Percentiles rank a stretch among this genome's conserved stretches.
Evolutionary conservation across 352 stramenopile species (phyloP).

Genomic region (Phytophthora citrophthora): DNA sequence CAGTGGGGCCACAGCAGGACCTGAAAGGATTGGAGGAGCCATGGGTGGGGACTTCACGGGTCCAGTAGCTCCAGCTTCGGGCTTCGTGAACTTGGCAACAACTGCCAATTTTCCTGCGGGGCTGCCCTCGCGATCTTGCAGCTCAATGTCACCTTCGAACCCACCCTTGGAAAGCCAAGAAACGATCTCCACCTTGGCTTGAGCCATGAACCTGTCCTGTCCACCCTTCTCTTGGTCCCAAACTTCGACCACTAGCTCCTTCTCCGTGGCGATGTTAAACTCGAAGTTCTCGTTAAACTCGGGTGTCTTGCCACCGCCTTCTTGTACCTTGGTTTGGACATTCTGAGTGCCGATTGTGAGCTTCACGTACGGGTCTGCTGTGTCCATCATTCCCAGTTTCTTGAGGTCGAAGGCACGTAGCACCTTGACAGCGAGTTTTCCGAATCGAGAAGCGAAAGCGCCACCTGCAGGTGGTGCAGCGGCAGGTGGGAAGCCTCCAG

Average conservation of each 20-base stretch:
- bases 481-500: constrained; percentile 24
- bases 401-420: constrained; percentile 93
- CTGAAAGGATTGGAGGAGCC: constrained; percentile 68
- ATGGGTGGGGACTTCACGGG: constrained; percentile 59
- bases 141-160: constrained; percentile 92
- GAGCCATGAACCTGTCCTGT: constrained; percentile 94
- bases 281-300: constrained; percentile 95
- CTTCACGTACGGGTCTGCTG: constrained; percentile 94
- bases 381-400: constrained; percentile 93
- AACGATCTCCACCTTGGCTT: constrained; percentile 91
- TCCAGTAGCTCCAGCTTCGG: constrained; percentile 36
- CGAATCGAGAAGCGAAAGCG: constrained; percentile 85
- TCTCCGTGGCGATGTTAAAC: constrained; percentile 96
- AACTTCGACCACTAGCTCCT: constrained; percentile 93
- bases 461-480: constrained; percentile 43
- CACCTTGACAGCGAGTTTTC: constrained; percentile 92
- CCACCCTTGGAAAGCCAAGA: constrained; percentile 93
- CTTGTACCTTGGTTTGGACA: constrained; percentile 83
- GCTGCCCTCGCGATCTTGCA: constrained; percentile 84
- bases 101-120: constrained; percentile 88
- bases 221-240: constrained; percentile 90
- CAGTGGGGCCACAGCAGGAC: constrained; percentile 63
- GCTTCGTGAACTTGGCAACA: constrained; percentile 88
- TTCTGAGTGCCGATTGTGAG: constrained; percentile 89
- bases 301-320: constrained; percentile 93